Conservation (phyloP, 1,139 yeast species). For the Yarrowia galli region DNA sequence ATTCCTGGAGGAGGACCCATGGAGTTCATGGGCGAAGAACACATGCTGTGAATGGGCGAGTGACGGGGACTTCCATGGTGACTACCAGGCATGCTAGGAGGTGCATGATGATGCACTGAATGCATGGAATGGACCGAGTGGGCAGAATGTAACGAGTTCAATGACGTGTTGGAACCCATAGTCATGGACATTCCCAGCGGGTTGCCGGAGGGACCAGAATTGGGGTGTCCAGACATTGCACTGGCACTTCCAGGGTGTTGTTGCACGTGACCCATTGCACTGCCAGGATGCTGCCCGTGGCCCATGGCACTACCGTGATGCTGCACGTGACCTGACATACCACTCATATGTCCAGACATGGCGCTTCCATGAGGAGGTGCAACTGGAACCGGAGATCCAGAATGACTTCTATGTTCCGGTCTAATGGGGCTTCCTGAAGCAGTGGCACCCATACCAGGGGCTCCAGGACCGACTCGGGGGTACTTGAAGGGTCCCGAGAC, state of each 20-base stretch:
- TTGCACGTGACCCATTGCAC: background rate
- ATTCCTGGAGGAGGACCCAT: constrained; percentile 22
- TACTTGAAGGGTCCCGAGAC: constrained; percentile 27
- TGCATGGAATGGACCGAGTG: constrained; percentile 6
- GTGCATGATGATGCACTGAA: constrained; percentile 8
- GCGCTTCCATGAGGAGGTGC: too few relatives aligned
- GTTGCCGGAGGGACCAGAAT: background rate
- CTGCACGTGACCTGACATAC: too few relatives aligned
- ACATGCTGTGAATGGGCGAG: constrained; percentile 6
- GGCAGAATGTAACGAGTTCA: constrained; percentile 13
- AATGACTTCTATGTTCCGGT: constrained; percentile 2
- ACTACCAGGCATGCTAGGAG: constrained; percentile 17
- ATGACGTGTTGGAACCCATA: constrained; percentile 32
- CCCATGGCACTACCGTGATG: too few relatives aligned
- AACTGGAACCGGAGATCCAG: constrained; percentile 3
- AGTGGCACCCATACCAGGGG: background rate
- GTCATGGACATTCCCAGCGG: constrained; percentile 23
- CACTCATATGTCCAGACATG: too few relatives aligned
- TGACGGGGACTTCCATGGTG: constrained; percentile 4
- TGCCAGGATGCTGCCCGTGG: too few relatives aligned
- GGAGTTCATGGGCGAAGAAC: constrained; percentile 3
- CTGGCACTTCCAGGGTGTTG: background rate
- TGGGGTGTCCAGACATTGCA: background rate
- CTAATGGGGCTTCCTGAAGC: constrained; percentile 4
- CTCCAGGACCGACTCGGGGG: constrained; percentile 2